A percentile compares a stretch with the other conserved stretches of the same genome.
Evolutionary conservation across 371 early-diverging fungal genomes (phyloP).

Genomic region (Chytridiales sp.): DNA sequence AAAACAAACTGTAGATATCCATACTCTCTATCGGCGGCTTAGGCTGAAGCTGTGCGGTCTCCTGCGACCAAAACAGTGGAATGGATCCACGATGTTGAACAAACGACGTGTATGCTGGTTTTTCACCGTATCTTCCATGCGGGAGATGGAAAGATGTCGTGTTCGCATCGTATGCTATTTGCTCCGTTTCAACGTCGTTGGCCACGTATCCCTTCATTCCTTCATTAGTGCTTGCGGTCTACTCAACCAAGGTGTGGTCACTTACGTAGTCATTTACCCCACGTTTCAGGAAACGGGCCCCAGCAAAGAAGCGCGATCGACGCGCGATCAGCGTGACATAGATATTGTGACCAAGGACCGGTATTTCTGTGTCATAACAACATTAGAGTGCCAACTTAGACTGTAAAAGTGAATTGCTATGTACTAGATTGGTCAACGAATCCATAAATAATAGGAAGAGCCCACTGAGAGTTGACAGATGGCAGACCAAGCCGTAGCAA

Average conservation of each 20-base stretch:
- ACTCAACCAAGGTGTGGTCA: not conserved
- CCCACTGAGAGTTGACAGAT: constrained; percentile 68
- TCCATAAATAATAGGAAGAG: constrained; percentile 89
- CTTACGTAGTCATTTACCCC: constrained; percentile 81
- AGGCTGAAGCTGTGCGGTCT: constrained; percentile 85
- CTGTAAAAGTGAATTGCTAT: constrained; percentile 16
- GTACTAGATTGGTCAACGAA: constrained; percentile 94
- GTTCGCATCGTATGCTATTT: constrained; percentile 89
- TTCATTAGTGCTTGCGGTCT: too few relatives aligned
- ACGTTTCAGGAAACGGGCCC: constrained; percentile 94
- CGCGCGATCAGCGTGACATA: constrained; percentile 92
- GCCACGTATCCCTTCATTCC: constrained; percentile 88
- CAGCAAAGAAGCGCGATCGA: constrained; percentile 92
- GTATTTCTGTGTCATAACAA: constrained; percentile 47
- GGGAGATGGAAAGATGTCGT: constrained; percentile 72
- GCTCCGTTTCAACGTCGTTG: constrained; percentile 99
- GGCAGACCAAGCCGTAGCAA: constrained; percentile 69
- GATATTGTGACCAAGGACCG: constrained; percentile 80
- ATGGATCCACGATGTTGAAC: constrained; percentile 96
- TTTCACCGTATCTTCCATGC: constrained; percentile 40
- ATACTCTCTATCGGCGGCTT: constrained; percentile 91
- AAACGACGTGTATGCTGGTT: constrained; percentile 85
- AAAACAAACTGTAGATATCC: constrained; percentile 4
- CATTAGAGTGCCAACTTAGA: not conserved
- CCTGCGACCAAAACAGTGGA: constrained; percentile 94